Percentiles rank a stretch among this genome's conserved stretches.
Conservation (phyloP, 78 protist species). For the Dictyostelium brefeldianum region DNA sequence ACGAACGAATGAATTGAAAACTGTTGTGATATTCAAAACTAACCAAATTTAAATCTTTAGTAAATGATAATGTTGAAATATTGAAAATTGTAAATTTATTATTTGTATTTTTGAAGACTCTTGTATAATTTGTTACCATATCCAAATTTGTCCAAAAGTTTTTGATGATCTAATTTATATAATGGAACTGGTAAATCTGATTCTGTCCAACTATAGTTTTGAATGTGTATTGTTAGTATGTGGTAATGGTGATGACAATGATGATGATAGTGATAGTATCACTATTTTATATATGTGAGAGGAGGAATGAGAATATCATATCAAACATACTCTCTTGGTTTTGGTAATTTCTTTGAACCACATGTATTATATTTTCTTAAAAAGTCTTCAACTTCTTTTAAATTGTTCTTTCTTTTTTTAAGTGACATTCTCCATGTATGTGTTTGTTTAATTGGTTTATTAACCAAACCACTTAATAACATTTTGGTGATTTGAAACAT, state of each 20-base stretch:
- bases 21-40: not conserved
- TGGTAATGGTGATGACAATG: no score
- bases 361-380: conserved; percentile 63
- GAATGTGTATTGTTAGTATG: no score
- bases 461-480: conserved; percentile 1
- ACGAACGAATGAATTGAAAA: no score
- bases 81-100: conserved; percentile 7
- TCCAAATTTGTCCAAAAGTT: conserved; percentile 59
- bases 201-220: conserved; percentile 50
- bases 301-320: no score
- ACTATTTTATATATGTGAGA: no score
- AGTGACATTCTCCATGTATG: conserved; percentile 68
- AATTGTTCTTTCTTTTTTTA: conserved; percentile 46
- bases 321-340: conserved; percentile 63
- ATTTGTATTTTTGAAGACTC: conserved; percentile 48
- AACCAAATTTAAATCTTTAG: no score
- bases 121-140: conserved; percentile 69
- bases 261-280: no score
- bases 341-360: conserved; percentile 46
- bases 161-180: conserved; percentile 58
- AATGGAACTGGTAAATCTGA: conserved; percentile 45
- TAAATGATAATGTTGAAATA: not conserved
- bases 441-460: conserved; percentile 66
- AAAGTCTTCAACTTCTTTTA: conserved; percentile 35
- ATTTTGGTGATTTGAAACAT: not conserved